Conservation (phyloP, 495 filamentous ascomycete species). For the Xylaria scruposa region DNA sequence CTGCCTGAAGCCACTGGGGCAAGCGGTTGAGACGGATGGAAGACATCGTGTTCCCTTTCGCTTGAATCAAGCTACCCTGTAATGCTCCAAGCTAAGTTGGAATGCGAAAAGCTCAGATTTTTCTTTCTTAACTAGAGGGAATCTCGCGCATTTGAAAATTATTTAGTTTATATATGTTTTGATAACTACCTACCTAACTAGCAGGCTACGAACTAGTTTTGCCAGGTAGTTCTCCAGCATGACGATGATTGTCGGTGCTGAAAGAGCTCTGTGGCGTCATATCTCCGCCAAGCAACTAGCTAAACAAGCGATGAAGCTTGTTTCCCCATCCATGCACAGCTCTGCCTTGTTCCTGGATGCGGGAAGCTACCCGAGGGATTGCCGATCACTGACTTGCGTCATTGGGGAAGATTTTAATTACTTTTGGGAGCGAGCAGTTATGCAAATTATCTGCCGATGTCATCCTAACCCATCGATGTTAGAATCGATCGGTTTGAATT, state of each 20-base stretch:
- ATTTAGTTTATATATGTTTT: neutral
- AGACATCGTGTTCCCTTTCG: neutral
- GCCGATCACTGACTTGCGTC: constrained; percentile 3
- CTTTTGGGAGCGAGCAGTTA: neutral
- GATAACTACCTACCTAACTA: too few relatives aligned
- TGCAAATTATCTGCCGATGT: neutral
- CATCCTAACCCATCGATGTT: neutral
- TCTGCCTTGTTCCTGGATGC: constrained; percentile 22
- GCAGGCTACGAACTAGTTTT: neutral
- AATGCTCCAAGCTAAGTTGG: neutral
- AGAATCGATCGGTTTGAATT: neutral
- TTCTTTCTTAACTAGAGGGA: neutral
- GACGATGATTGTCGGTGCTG: neutral
- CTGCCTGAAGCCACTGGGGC: constrained; percentile 4
- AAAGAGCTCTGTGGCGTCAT: constrained; percentile 14
- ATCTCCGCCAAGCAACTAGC: constrained; percentile 9
- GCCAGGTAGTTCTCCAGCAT: neutral
- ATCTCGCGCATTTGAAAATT: neutral
- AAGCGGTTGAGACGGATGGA: neutral
- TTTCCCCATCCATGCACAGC: neutral
- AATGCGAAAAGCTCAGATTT: too few relatives aligned
- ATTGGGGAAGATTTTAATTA: neutral
- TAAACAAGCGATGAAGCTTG: constrained; percentile 8
- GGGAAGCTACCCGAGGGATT: neutral
- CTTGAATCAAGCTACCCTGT: neutral